Evolutionary conservation across 306 rosid species (phyloP).

Genomic region (Geum urbanum): DNA sequence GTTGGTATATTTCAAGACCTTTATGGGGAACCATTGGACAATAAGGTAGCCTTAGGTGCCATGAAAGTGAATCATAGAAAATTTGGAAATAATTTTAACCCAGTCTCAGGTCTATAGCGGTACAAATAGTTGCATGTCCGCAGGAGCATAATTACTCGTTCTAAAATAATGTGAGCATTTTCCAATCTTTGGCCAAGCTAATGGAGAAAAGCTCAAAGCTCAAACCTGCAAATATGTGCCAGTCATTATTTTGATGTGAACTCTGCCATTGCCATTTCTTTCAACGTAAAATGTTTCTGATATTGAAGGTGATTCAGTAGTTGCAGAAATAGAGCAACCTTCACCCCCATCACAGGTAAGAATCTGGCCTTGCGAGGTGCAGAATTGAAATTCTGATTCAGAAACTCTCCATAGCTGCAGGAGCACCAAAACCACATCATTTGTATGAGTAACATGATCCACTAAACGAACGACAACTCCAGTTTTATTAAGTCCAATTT

Average conservation of each 20-base stretch:
- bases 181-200: constrained; percentile 10
- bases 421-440: constrained; percentile 13
- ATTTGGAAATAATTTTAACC: neutral
- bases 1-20: constrained; percentile 11
- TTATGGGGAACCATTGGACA: constrained; percentile 3
- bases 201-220: constrained; percentile 11
- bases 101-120: neutral
- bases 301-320: constrained; percentile 48
- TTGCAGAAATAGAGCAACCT: constrained; percentile 59
- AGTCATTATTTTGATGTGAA: constrained; percentile 59
- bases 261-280: constrained; percentile 42
- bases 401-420: constrained; percentile 82
- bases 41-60: constrained; percentile 12
- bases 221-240: constrained; percentile 72
- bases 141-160: neutral
- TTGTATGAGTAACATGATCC: neutral
- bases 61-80: constrained; percentile 11
- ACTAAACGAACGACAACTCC: neutral
- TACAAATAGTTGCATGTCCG: neutral
- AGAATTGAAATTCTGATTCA: constrained; percentile 60
- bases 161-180: neutral
- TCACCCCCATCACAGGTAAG: constrained; percentile 57
- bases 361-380: constrained; percentile 64
- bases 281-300: constrained; percentile 59
- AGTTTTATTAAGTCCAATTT: too few species aligned